Evolutionary conservation across 2,329 filamentous ascomycete species (phyloP), one percentile per base, ranked within the genome.

Genomic region (Neopestalotiopsis sp.): DNA sequence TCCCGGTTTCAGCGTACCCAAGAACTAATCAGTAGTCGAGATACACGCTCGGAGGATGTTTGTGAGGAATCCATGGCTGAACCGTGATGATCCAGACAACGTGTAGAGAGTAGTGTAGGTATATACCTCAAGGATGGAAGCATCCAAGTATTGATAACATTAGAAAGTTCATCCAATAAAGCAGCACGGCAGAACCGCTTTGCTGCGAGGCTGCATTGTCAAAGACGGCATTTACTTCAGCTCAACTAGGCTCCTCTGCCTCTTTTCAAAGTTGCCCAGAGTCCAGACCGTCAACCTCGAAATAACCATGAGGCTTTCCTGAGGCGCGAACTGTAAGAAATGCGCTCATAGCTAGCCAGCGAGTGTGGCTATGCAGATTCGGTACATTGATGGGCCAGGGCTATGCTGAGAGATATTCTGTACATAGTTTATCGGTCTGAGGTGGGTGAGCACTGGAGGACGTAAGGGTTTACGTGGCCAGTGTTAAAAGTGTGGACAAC

Each of bases 391-490:
- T 53, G 45, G 6, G 24, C 24, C 45, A 53, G n/a, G 45, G 45
- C 45, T 20, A 53, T 24, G 45, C 45, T 53, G 45, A 53, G 45
- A 53, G 34, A 61, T 28, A 61, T 28, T 32, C 28, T 20, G 4
- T 5, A 28, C 57, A 61, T 28, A 28, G 24, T 28, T 28, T 40
- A 34, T 42, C 45, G 45, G 45, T 9, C 17, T 9, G 45, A 53
- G 45, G 45, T 53, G 45, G 45, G 45, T 53, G 45, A 4, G 45
- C 20, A 45, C 45, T 42, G 17, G 61, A 64, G 28, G 42, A 64
- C 61, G 61, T 64, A 53, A 24, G 34, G n/a, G 61, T 49, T 64
- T 45, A 49, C 61, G 61, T 49, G 61, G 61, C 61, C 20, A 17
- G 57, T 30, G 32, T 61, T n/a, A n/a, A 58, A 28, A 58, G 56